Conservation (phyloP, 2,329 filamentous ascomycete genomes). For the Ceratocystis cubensis region DNA sequence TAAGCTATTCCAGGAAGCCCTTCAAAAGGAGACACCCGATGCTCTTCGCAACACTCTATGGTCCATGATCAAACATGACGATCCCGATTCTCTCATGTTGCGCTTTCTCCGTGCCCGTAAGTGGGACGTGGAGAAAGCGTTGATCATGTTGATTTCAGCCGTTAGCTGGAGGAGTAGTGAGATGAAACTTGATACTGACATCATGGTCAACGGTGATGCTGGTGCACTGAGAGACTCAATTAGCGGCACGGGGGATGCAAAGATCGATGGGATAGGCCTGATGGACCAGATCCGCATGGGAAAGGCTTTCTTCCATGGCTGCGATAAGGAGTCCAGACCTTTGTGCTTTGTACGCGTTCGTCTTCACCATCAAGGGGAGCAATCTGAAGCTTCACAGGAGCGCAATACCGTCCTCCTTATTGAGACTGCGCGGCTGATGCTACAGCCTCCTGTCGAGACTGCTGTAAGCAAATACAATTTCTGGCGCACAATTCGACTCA, state of each 20-base stretch:
- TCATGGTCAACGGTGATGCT: conserved; percentile 66
- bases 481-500: neutral
- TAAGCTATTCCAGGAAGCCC: conserved; percentile 71
- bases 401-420: conserved; percentile 88
- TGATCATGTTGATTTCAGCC: conserved; percentile 88
- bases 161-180: conserved; percentile 81
- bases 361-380: conserved; percentile 69
- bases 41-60: conserved; percentile 71
- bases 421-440: conserved; percentile 77
- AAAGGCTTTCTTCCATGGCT: conserved; percentile 83
- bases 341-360: conserved; percentile 77
- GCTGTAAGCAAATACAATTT: conserved; percentile 49
- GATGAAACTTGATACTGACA: conserved; percentile 78
- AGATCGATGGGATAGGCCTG: conserved; percentile 64
- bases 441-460: conserved; percentile 73
- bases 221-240: conserved; percentile 44
- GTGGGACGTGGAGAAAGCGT: conserved; percentile 87
- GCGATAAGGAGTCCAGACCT: conserved; percentile 71
- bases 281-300: conserved; percentile 73
- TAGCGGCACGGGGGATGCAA: conserved; percentile 42
- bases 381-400: conserved; percentile 70
- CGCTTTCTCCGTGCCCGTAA: conserved; percentile 81
- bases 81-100: conserved; percentile 73
- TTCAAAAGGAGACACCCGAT: conserved; percentile 65
- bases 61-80: conserved; percentile 89